Evolutionary conservation across 1,284 basidiomycete genomes (phyloP), one percentile per base, ranked within the genome.

Genomic region (Retiboletus flavoniger): DNA sequence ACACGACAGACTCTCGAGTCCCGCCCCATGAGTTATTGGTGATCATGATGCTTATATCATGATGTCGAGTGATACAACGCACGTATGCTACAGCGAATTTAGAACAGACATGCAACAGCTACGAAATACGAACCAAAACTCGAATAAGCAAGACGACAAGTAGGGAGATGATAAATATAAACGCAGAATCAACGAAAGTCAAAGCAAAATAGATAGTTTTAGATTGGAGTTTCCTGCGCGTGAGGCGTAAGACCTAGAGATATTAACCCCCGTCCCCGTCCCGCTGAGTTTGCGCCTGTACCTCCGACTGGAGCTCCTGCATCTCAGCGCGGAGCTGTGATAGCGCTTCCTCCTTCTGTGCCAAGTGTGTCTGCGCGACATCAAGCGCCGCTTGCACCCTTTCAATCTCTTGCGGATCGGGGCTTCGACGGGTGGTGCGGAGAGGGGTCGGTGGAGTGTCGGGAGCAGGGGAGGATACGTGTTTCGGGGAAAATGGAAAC

Each of bases 401-500:
- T 21, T 59, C 50, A 8, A 67, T 52, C 1, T 65, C 59, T 34
- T 58, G 53, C 4, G 48, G 17, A 14, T 26, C 39, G 8, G 61
- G 52, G 26, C 57, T 55, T n/a, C 34, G 47, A 31, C 28, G 36
- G 10, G 38, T 29, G n/a, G 10, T 21, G n/a, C 3, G 17, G n/a
- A 47, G 38, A 46, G 48, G 49, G 2, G 36, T 50, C 17, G 9
- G 28, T 4, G 44, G 44, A 1, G 14, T 14, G 7, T 34, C 43
- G 2, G 28, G 48, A 26, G 29, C 19, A 6, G 60, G 66, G 2
- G 62, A 63, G 10, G 60, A 66, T n/a, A 38, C 36, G 14, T 29
- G 38, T 31, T 50, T 29, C 1, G 68, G 66, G 9, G 71, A 66
- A 47, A 62, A 59, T 4, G 63, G 64, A 13, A 70, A 55, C 2